Conservation (phyloP, 2,329 filamentous ascomycete genomes). For the Colletotrichum sidae region DNA sequence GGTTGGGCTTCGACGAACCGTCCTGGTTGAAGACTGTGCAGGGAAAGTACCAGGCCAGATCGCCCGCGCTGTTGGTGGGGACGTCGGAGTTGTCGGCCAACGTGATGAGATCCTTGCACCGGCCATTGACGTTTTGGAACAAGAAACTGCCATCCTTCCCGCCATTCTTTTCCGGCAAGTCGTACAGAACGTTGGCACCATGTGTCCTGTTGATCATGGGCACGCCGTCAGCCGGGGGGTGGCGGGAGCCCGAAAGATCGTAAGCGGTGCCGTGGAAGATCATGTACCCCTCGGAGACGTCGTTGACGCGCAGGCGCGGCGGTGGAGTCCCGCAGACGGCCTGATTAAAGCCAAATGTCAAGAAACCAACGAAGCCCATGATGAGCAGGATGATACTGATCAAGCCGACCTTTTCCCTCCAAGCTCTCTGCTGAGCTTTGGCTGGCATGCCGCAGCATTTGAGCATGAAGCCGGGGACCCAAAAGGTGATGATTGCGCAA, state of each 20-base stretch:
- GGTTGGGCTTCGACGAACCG: conserved; percentile 82
- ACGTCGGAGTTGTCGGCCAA: conserved; percentile 78
- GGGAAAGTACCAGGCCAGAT: conserved; percentile 97
- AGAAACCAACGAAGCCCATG: conserved; percentile 89
- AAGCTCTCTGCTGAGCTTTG: conserved; percentile 89
- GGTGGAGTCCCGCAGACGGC: conserved; percentile 83
- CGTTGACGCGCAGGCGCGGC: conserved; percentile 81
- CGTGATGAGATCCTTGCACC: conserved; percentile 92
- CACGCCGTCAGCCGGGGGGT: conserved; percentile 85
- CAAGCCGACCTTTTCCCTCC: conserved; percentile 97
- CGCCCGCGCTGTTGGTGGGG: conserved; percentile 76
- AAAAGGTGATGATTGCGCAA: conserved; percentile 93
- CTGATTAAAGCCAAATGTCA: conserved; percentile 96
- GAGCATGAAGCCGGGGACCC: conserved; percentile 88
- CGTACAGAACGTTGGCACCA: conserved; percentile 85
- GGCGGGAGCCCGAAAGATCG: conserved; percentile 79
- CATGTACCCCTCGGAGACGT: conserved; percentile 87
- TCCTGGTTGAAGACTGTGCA: conserved; percentile 94
- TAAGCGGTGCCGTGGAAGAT: conserved; percentile 96
- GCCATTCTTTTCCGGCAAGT: conserved; percentile 82
- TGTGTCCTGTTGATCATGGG: conserved; percentile 60
- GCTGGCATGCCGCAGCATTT: conserved; percentile 86
- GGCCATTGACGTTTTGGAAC: conserved; percentile 98
- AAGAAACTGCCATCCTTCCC: conserved; percentile 97
- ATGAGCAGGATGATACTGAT: conserved; percentile 93